Evolutionary conservation across 306 rosid genomes (phyloP).

Genomic region (Casuarina glauca): DNA sequence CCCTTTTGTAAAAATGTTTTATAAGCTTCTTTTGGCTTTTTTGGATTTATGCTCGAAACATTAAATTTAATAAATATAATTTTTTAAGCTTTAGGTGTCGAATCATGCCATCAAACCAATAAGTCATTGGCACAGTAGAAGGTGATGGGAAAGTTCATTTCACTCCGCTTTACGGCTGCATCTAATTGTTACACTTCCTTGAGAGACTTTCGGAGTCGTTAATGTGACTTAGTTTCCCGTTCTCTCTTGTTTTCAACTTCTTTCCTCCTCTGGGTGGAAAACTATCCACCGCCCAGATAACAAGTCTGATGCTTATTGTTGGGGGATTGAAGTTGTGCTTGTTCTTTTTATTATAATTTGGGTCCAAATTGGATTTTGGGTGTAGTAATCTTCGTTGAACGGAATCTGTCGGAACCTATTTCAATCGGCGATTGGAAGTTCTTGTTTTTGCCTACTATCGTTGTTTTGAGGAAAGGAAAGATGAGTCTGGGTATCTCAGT

Average conservation of each 20-base stretch:
- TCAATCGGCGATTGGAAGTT: not conserved
- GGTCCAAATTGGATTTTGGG: not conserved
- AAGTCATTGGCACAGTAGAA: not conserved
- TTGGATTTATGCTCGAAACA: no score
- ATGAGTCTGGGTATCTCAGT: conserved; percentile 77
- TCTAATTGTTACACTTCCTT: not conserved
- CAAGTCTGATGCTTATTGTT: not conserved
- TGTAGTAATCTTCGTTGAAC: not conserved
- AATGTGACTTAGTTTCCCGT: not conserved
- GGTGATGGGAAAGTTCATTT: not conserved
- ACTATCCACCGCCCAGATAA: not conserved
- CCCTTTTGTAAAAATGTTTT: no score
- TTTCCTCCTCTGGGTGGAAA: not conserved
- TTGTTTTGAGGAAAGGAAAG: not conserved
- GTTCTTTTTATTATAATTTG: not conserved
- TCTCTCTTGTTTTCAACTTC: not conserved
- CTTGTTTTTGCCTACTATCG: not conserved
- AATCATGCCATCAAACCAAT: no score
- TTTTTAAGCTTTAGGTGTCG: no score
- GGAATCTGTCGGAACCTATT: not conserved
- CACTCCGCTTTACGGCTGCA: not conserved
- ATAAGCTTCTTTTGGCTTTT: no score
- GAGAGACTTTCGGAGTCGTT: not conserved
- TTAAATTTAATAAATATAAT: no score
- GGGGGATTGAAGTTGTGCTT: not conserved